Base-by-base conservation (phyloP, 2,329 filamentous ascomycete species). In the Dactylellina haptotyla region DNA sequence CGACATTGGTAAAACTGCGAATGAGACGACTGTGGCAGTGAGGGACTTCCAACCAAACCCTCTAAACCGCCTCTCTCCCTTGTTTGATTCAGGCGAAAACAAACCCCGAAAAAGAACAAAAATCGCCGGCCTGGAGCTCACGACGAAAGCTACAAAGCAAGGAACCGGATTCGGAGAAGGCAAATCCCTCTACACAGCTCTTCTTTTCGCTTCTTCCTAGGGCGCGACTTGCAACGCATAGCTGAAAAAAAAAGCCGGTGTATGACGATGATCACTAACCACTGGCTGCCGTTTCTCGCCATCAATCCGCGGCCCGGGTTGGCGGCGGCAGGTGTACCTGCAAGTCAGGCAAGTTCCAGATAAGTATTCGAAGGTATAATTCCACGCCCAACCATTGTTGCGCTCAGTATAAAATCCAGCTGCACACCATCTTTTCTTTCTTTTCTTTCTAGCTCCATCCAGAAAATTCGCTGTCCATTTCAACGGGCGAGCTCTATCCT, bases 201-300 rank as follows among this genome's bases (percentile, higher is more conserved):
- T 41, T 32, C 46, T 12, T 10, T 46, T 46, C 32, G 32, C 32
- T 34, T 6, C 6, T 16, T 43, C n/a, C 16, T 8, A 43, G 39
- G 4, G n/a, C 39, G 4, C 39, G 6, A 4, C 16, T 48, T n/a
- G 43, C 16, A 23, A 14, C 9, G 5, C 8, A 30, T 45, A 53
- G 20, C 39, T 50, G 37, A 50, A 37, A 56, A 65, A 46, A 20
- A 20, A 18, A n/a, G 39, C 39, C n/a, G 41, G n/a, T n/a, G n/a
- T n/a, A 65, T 46, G 50, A 65, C 50, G 61, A 48, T 46, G 61
- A 65, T 57, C 50, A 46, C 46, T 56, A 41, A 50, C 37, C 1
- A 56, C 50, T 56, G 61, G 61, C 39, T 46, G 37, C 14, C 18
- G 46, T 37, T 63, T 43, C 23, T 65, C 50, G 61, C 50, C 61